phyloP scores from a whole-genome alignment of 176 grass and related monocot species.

The Zizania latifolia region DNA sequence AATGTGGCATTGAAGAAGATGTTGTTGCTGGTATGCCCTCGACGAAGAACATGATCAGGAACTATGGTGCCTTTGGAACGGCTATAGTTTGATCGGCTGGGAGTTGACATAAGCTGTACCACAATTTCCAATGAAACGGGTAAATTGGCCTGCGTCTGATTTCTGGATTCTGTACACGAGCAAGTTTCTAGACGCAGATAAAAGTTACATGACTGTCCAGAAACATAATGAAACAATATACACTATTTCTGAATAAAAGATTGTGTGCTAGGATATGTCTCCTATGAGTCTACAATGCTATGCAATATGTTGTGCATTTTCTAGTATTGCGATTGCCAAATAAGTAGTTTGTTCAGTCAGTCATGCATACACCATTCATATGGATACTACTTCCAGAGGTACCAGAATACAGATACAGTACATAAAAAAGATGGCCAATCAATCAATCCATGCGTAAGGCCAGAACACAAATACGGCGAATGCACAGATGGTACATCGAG shows the following conservation, averaged over 20 bases:
- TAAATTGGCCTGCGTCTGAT: neutral
- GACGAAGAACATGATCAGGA: slow-evolving; percentile 47
- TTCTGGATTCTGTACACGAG: neutral
- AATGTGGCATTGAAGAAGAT: slow-evolving; percentile 81
- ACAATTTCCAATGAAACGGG: neutral
- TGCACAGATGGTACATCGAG: neutral
- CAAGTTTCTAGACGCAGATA: neutral
- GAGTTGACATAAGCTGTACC: neutral
- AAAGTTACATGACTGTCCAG: neutral
- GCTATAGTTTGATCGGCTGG: slow-evolving; percentile 21
- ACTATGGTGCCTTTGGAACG: slow-evolving; percentile 6
- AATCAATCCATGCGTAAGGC: too few relatives aligned
- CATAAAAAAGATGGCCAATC: too few relatives aligned
- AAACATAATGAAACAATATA: neutral
- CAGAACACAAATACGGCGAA: neutral
- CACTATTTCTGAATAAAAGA: neutral
- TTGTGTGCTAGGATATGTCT: too few relatives aligned
- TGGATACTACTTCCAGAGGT: too few relatives aligned
- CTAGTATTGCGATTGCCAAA: too few relatives aligned
- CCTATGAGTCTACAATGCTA: too few relatives aligned
- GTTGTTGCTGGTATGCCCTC: slow-evolving; percentile 74
- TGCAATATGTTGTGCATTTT: too few relatives aligned
- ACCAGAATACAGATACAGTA: too few relatives aligned
- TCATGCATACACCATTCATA: too few relatives aligned
- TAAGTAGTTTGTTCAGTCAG: too few relatives aligned